These are phyloP conservation scores for Lathyrus sativus DNA, from an alignment of 306 rosid species.

Conservation along the genomic window DNA sequence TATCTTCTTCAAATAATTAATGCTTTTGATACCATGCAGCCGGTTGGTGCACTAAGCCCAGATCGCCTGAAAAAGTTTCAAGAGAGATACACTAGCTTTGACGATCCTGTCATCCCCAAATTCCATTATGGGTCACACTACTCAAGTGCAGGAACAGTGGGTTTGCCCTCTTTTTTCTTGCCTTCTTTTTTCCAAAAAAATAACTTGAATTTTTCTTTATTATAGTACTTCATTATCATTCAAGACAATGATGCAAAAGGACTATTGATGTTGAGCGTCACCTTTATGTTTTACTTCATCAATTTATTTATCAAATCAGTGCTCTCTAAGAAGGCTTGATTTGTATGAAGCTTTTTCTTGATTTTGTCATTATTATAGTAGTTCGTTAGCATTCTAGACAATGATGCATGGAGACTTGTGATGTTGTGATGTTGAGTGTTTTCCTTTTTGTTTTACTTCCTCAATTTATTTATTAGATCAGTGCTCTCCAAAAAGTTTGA, in stretches of 20 bases:
- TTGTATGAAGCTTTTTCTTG: conserved; percentile 5
- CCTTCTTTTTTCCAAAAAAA: neutral
- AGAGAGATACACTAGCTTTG: conserved; percentile 91
- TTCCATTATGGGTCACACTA: conserved; percentile 98
- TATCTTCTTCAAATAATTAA: conserved; percentile 9
- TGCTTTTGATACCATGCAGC: conserved; percentile 55
- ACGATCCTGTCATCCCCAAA: conserved; percentile 93
- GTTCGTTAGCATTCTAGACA: conserved; percentile 8
- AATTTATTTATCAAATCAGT: conserved; percentile 12
- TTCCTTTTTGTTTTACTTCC: neutral
- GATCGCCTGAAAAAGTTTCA: conserved; percentile 81
- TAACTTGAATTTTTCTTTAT: conserved; percentile 15
- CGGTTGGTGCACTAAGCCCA: conserved; percentile 85
- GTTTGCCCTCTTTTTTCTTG: conserved; percentile 37
- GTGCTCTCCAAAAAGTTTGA: conserved; percentile 13
- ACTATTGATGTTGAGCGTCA: neutral
- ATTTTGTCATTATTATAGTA: conserved; percentile 20
- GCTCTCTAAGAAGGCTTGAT: conserved; percentile 3
- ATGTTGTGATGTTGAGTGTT: conserved; percentile 4
- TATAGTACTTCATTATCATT: conserved; percentile 17
- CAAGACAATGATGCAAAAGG: conserved; percentile 2
- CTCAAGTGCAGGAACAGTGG: conserved; percentile 97
- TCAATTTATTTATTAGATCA: conserved; percentile 7
- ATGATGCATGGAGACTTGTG: neutral
- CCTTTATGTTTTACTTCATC: neutral